These are phyloP conservation scores for Baorangia bicolor DNA, from an alignment of 768 basidiomycete species.

Conservation along the genomic window DNA sequence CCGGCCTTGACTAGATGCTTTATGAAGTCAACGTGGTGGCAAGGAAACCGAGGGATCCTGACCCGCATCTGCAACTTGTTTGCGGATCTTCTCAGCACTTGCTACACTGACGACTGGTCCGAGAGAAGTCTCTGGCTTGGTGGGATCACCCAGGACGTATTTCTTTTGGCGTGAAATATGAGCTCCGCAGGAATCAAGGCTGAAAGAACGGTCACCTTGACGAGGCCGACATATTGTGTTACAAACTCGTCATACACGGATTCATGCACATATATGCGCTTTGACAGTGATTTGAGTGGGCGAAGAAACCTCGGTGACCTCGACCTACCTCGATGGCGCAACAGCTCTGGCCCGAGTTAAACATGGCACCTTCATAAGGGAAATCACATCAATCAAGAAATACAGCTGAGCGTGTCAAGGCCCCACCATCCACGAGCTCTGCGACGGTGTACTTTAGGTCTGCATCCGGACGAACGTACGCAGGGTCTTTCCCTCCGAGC, in stretches of 20 bases:
- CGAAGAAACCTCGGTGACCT: neutral
- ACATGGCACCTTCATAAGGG: constrained; percentile 68
- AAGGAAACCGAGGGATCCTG: constrained; percentile 16
- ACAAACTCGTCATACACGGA: constrained; percentile 80
- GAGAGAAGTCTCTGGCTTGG: constrained; percentile 66
- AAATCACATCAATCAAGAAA: neutral
- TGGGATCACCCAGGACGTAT: constrained; percentile 89
- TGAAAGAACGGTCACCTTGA: constrained; percentile 49
- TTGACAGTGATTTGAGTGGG: neutral
- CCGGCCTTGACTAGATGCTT: constrained; percentile 53
- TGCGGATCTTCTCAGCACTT: constrained; percentile 80
- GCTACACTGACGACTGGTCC: constrained; percentile 92
- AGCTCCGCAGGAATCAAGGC: neutral
- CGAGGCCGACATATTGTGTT: constrained; percentile 63
- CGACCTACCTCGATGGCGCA: constrained; percentile 80
- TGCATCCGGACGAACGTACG: constrained; percentile 88
- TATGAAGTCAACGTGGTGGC: neutral
- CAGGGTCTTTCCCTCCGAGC: constrained; percentile 98
- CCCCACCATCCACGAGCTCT: constrained; percentile 86
- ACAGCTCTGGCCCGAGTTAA: constrained; percentile 98
- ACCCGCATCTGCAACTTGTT: constrained; percentile 87
- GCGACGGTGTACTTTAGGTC: constrained; percentile 79
- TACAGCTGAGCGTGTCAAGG: neutral
- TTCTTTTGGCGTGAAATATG: constrained; percentile 38
- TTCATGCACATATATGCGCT: constrained; percentile 95